Evolutionary conservation across 768 basidiomycete species (phyloP).

Genomic region (Naganishia antarctica): DNA sequence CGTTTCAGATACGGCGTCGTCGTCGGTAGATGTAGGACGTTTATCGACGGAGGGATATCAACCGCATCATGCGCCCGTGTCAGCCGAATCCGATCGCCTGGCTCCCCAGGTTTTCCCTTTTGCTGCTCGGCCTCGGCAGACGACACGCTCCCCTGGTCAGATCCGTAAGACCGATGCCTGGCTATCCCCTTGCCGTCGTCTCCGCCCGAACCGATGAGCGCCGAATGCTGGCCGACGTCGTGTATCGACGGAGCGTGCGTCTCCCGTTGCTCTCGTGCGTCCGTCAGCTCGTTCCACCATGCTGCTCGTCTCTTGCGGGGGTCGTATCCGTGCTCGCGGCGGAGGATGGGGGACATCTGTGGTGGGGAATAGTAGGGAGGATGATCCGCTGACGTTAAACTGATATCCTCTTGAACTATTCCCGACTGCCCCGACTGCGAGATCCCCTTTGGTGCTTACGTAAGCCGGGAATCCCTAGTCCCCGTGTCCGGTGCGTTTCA

Average conservation of each 20-base stretch:
- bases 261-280: not conserved
- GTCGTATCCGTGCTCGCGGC: slow-evolving; percentile 2
- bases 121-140: not conserved
- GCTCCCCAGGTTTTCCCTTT: not conserved
- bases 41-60: not conserved
- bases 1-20: not conserved
- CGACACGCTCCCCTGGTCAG: not conserved
- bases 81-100: too few relatives aligned
- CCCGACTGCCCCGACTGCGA: not conserved
- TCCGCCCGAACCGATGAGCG: not conserved
- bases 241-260: not conserved
- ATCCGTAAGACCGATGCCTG: slow-evolving; percentile 5
- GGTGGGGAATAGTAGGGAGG: too few relatives aligned
- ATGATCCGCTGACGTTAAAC: too few relatives aligned
- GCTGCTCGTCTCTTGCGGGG: not conserved
- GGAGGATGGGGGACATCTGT: slow-evolving; percentile 13
- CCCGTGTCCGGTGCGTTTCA: slow-evolving; percentile 1
- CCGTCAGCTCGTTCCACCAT: not conserved
- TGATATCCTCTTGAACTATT: too few relatives aligned
- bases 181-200: not conserved
- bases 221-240: not conserved
- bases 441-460: not conserved
- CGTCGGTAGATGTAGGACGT: too few relatives aligned
- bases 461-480: slow-evolving; percentile 14
- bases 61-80: too few relatives aligned